These are phyloP conservation scores for Sporothrix humicola DNA, from an alignment of 2,329 filamentous ascomycete species.

Conservation along the genomic window DNA sequence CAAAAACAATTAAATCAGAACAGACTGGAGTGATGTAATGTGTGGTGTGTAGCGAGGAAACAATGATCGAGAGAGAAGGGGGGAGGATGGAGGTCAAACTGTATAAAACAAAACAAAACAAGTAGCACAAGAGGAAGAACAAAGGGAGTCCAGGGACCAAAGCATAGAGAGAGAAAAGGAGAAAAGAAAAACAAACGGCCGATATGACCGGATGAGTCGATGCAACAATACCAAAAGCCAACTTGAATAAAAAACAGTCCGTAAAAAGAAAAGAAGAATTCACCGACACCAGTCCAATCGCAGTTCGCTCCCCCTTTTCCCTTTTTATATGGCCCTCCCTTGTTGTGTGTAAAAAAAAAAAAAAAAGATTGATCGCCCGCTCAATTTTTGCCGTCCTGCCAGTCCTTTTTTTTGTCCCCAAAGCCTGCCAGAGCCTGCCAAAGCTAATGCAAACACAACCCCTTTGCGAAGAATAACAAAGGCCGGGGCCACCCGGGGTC, in stretches of 20 bases:
- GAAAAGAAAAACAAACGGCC: conserved; percentile 35
- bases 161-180: background rate
- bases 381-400: conserved; percentile 38
- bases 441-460: conserved; percentile 33
- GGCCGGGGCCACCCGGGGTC: conserved; percentile 20
- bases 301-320: conserved; percentile 35
- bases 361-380: conserved; percentile 34
- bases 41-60: background rate
- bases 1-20: background rate
- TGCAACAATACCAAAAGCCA: conserved; percentile 19
- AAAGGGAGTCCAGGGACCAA: background rate
- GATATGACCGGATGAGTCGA: conserved; percentile 20
- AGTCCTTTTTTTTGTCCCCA: conserved; percentile 33
- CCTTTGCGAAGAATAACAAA: conserved; percentile 27
- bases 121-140: conserved; percentile 9
- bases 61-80: background rate
- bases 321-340: conserved; percentile 37
- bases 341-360: conserved; percentile 20
- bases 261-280: conserved; percentile 35
- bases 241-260: conserved; percentile 28
- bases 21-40: background rate
- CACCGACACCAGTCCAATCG: conserved; percentile 39
- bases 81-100: background rate
- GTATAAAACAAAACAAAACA: conserved; percentile 3
- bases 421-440: conserved; percentile 37